Base-by-base conservation (phyloP, 805 yeast species). In the Yarrowia sp. region DNA sequence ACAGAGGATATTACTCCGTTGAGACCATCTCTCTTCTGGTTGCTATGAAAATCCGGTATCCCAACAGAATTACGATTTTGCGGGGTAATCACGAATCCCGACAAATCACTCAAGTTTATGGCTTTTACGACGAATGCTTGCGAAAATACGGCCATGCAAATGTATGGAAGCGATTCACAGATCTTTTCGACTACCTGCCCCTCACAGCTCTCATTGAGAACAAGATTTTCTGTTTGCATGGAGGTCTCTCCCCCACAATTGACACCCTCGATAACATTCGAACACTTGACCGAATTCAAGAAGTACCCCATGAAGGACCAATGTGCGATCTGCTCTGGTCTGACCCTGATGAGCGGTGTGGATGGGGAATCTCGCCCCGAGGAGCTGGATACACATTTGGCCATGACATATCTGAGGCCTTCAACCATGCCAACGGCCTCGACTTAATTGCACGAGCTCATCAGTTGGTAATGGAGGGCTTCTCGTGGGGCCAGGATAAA, bases 381-480 rank as follows among this genome's bases (percentile, higher is more conserved):
- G 98, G 98, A 81, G 98, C 98, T 68, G 98, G 98, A 77, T 92
- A 90, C 88, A 92, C 97, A 73, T 92, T 92, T 84, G 98, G 98
- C 72, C 96, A 89, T 80, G 97, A 92, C 81, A 91, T 92, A 73
- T 84, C 90, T 71, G 97, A 92, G 77, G 97, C 92, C 77, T 92
- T 92, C 80, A 92, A 92, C 76, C 97, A 92, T 79, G 88, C 96
- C 28, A 92, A 92, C 75, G 92, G 90, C 72, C 81, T 92, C 71
- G 83, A 89, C 67, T 81, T 92, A 67, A 90, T 92, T 70, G 96
- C 97, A 40, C 85, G 98, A 79, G 98, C 98, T 11, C 98, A 92
- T 81, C 98, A 92, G 80, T 83, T 92, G 76, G 97, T 92, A 24
- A 92, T 92, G 98, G 98, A 92, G 76, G 98, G 98, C 67, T 92